Conservation (phyloP, 257 asterid species). For the Haberlea rhodopensis region DNA sequence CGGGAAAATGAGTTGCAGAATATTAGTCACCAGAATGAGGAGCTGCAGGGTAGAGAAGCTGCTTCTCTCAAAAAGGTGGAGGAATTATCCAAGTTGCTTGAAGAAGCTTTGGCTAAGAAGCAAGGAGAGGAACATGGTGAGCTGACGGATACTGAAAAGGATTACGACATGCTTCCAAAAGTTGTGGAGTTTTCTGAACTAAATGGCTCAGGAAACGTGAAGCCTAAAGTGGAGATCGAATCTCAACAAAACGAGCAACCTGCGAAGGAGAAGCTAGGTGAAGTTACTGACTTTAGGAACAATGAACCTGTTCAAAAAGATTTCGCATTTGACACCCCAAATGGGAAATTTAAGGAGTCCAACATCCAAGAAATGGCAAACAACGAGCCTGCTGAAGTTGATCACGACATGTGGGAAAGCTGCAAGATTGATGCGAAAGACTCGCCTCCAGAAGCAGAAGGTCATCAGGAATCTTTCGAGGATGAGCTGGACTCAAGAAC, state of each 20-base stretch:
- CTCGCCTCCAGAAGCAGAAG: constrained; percentile 62
- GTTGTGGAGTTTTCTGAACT: constrained; percentile 86
- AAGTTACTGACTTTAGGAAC: neutral
- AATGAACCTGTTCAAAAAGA: constrained; percentile 34
- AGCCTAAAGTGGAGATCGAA: constrained; percentile 9
- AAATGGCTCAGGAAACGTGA: constrained; percentile 60
- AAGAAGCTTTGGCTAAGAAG: constrained; percentile 60
- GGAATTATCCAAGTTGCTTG: constrained; percentile 67
- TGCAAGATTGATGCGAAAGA: constrained; percentile 84
- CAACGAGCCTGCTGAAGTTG: constrained; percentile 49
- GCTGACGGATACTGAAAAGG: constrained; percentile 73
- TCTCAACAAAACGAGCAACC: neutral
- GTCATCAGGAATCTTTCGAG: constrained; percentile 61
- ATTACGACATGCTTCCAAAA: constrained; percentile 78
- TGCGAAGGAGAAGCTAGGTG: neutral
- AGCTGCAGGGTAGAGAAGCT: constrained; percentile 58
- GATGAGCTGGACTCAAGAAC: constrained; percentile 65
- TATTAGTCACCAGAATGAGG: constrained; percentile 66
- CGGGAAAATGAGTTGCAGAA: constrained; percentile 68
- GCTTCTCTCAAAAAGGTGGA: constrained; percentile 50
- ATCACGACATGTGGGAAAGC: constrained; percentile 78
- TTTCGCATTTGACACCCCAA: constrained; percentile 32
- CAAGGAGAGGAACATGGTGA: constrained; percentile 50
- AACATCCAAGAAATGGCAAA: constrained; percentile 1
- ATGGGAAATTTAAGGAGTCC: constrained; percentile 37